Conservation (phyloP, 371 early-diverging fungal genomes). For the Batkoa obscura region DNA sequence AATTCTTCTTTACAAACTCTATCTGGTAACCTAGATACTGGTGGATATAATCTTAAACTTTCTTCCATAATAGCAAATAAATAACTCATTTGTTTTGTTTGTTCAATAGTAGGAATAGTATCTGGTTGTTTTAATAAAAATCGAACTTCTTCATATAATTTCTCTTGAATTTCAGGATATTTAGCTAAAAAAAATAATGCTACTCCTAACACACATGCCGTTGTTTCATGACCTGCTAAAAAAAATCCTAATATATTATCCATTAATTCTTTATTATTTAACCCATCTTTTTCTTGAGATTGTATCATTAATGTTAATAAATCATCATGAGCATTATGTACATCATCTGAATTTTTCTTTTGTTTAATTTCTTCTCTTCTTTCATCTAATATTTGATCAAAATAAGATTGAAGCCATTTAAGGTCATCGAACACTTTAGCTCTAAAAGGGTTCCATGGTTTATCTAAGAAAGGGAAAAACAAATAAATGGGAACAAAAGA, state of each 20-base stretch:
- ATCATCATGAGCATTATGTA: not conserved
- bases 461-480: not conserved
- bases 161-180: conserved; percentile 3
- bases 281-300: not conserved
- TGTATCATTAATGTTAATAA: not conserved
- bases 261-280: not conserved
- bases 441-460: not conserved
- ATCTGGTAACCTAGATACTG: not conserved
- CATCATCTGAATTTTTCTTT: not conserved
- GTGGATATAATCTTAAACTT: not conserved
- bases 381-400: not conserved
- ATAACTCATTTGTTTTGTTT: not conserved
- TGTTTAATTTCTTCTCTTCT: not conserved
- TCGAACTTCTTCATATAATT: not conserved
- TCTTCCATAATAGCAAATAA: not conserved
- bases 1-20: not conserved
- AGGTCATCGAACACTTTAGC: not conserved
- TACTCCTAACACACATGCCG: not conserved
- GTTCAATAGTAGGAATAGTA: not conserved
- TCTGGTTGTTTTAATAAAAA: not conserved
- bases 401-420: not conserved
- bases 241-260: not conserved
- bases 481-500: not conserved
- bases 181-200: not conserved
- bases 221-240: conserved; percentile 2